Evolutionary conservation across 23 red algal genomes (phyloP).

Genomic region (Gracilaria vermiculophylla): DNA sequence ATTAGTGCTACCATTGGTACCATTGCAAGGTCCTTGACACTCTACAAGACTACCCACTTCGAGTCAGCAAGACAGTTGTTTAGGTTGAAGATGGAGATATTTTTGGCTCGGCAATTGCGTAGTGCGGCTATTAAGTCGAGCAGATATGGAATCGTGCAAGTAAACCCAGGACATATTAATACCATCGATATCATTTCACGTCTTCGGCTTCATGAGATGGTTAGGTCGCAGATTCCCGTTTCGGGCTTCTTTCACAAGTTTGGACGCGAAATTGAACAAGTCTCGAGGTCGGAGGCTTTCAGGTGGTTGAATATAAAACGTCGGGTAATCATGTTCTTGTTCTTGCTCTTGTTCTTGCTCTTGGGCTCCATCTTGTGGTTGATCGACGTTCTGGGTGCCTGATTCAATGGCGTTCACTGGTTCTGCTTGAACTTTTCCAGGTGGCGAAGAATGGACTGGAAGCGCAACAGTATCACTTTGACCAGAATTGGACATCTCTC

Average conservation of each 20-base stretch:
- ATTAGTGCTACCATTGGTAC: too few species aligned
- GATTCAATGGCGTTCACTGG: background rate
- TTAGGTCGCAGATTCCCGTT: background rate
- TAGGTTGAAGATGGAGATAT: too few species aligned
- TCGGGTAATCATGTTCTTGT: background rate
- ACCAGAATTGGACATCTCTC: background rate
- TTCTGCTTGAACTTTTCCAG: background rate
- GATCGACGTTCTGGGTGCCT: background rate
- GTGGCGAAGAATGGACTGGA: background rate
- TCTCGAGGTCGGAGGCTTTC: background rate
- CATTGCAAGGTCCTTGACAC: too few species aligned
- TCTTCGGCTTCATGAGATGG: background rate
- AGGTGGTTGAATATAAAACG: background rate
- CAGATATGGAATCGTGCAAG: background rate
- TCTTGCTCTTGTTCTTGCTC: background rate
- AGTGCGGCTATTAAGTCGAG: background rate
- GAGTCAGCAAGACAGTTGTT: too few species aligned
- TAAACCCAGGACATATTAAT: background rate
- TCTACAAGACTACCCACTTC: too few species aligned
- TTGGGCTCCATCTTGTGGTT: background rate
- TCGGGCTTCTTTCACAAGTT: background rate
- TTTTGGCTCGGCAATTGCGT: too few species aligned
- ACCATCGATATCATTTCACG: background rate
- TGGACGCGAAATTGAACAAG: background rate
- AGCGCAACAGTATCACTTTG: background rate